Evolutionary conservation across 768 basidiomycete species (phyloP).

Genomic region (Serpula lacrymans): DNA sequence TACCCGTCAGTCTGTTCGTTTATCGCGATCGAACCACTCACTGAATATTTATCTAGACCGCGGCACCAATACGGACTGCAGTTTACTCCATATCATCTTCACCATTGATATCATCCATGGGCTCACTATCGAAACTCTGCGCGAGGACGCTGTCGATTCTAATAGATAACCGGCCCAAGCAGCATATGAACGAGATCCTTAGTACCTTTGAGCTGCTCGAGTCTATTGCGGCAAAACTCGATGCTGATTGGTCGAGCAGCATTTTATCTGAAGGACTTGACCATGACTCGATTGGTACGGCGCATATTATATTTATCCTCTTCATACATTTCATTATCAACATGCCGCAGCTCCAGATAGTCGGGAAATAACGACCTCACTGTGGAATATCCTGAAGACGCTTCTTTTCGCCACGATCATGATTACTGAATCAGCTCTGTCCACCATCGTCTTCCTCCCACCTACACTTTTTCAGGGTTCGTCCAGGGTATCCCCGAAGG

Average conservation of each 20-base stretch:
- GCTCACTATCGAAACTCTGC: constrained; percentile 38
- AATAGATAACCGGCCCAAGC: constrained; percentile 31
- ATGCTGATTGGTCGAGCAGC: constrained; percentile 46
- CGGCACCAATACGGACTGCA: constrained; percentile 32
- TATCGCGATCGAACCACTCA: background rate
- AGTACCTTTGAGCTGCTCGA: constrained; percentile 25
- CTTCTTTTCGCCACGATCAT: constrained; percentile 72
- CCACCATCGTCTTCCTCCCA: constrained; percentile 49
- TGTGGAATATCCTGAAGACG: constrained; percentile 73
- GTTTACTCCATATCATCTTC: constrained; percentile 33
- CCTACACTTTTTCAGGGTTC: constrained; percentile 27
- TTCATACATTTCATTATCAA: constrained; percentile 2
- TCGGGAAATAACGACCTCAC: constrained; percentile 40
- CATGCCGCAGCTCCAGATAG: constrained; percentile 38
- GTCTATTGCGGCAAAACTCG: constrained; percentile 40
- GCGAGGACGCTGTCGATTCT: constrained; percentile 30
- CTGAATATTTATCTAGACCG: constrained; percentile 18
- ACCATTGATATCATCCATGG: constrained; percentile 34
- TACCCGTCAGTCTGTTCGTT: constrained; percentile 10
- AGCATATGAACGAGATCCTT: constrained; percentile 22
- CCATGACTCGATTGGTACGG: constrained; percentile 27
- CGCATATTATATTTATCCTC: constrained; percentile 28
- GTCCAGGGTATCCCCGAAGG: background rate
- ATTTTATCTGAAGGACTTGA: constrained; percentile 22
- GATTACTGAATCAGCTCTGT: constrained; percentile 61